Evolutionary conservation across 345 rosid genomes (phyloP), one percentile per base, ranked within the genome.

Genomic region (Eucalyptus coolabah): DNA sequence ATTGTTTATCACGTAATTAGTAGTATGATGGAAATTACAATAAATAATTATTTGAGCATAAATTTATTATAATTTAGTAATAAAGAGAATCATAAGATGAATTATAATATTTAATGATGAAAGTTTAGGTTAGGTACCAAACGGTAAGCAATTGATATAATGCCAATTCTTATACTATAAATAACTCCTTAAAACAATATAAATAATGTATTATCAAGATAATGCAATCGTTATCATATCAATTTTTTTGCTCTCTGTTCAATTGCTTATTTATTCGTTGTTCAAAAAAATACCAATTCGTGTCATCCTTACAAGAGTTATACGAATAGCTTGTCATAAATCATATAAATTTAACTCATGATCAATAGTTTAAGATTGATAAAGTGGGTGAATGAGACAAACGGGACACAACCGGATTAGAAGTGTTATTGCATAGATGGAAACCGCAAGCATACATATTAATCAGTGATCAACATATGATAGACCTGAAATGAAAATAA

Each of bases 391-490:
- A 37, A 40, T 2, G 4, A 72, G 45, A 21, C 28, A 11, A 19
- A 18, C 4, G 7, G 1, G 15, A 72, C 8, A 23, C 2, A 37
- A 7, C 4, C 14, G 2, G 5, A 72, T 6, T 4, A 14, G 14
- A 72, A 37, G 23, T 11, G 23, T 2, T 3, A 3, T 37, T 19
- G 21, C 6, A 9, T 4, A 19, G 7, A 34, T 0, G 2, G 12
- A 32, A 3, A 69, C 3, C 6, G 12, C 4, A 60, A 60, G 17
- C 69, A 12, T 28, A 60, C 17, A 28, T 8, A 2, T 9, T 32
- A 32, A 16, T 18, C 1, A 2, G 6, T 4, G 6, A 7, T 69
- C 4, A 12, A 72, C 12, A 1, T 18, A 7, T 3, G 40, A 19
- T 18, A 5, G 7, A 9, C 7, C 8, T 9, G 24, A 32, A 69